Evolutionary conservation across 1,284 basidiomycete genomes (phyloP).

Genomic region (Sporisorium sorghi): DNA sequence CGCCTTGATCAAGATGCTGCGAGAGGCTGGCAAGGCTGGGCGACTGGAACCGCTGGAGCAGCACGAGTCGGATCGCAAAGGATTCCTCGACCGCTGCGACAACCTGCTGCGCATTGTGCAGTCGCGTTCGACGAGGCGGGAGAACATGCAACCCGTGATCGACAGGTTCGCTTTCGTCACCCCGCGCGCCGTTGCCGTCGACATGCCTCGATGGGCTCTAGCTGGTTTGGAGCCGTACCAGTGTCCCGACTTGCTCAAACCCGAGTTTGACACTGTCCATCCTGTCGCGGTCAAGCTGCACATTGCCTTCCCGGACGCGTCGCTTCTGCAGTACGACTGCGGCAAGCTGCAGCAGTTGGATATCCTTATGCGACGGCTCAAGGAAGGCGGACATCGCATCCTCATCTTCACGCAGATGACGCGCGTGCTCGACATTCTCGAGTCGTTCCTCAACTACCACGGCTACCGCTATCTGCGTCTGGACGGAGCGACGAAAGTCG

Average conservation of each 20-base stretch:
- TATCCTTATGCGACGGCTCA: conserved; percentile 82
- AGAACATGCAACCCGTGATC: conserved; percentile 75
- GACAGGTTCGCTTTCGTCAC: conserved; percentile 86
- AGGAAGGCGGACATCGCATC: conserved; percentile 86
- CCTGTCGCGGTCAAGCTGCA: conserved; percentile 83
- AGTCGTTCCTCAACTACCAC: conserved; percentile 90
- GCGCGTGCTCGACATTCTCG: conserved; percentile 89
- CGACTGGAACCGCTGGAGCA: conserved; percentile 33
- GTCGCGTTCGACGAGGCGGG: conserved; percentile 77
- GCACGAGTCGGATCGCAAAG: conserved; percentile 69
- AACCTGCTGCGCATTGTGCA: conserved; percentile 70
- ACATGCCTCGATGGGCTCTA: conserved; percentile 77
- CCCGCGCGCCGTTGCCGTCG: conserved; percentile 81
- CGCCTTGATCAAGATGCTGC: conserved; percentile 41
- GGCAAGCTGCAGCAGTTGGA: conserved; percentile 91
- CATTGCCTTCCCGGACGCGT: conserved; percentile 92
- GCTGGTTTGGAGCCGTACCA: conserved; percentile 69
- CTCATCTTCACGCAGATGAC: conserved; percentile 99
- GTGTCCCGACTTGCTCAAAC: conserved; percentile 32
- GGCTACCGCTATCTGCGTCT: conserved; percentile 92
- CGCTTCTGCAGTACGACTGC: conserved; percentile 92
- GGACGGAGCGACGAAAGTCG: conserved; percentile 94
- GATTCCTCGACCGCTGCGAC: conserved; percentile 76
- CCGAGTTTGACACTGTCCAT: conserved; percentile 74
- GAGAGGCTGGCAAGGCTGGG: conserved; percentile 18